Base-by-base conservation (phyloP, 2,329 filamentous ascomycete genomes). In the Paramyrothecium roridum region DNA sequence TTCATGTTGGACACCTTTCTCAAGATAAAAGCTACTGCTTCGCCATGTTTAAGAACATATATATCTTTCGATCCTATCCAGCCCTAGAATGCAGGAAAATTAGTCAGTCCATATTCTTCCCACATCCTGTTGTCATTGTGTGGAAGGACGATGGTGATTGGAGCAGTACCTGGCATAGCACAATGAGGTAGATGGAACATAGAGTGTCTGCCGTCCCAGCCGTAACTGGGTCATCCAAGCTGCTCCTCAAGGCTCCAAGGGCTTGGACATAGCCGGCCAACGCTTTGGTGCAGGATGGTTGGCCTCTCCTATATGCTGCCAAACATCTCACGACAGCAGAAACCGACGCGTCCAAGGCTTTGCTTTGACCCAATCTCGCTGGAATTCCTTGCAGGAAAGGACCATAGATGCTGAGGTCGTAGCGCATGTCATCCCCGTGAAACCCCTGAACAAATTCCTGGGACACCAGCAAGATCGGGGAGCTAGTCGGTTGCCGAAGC, bases 351-450 rank as follows among this genome's bases (percentile, higher is more conserved):
- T 80, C 78, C 1, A 82, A 66, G 1, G 78, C 77, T 49, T 70
- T 67, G 48, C 77, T 81, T 12, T 57, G 65, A 1, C 78, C 80
- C 1, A 82, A 59, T 0, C 77, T 73, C 37, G 62, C 61, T 0
- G 80, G 80, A 1, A 82, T 63, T 17, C 77, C 68, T 2, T 66
- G 64, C 13, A 82, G 61, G 57, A 77, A 81, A 1, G 63, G 59
- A 1, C 79, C 80, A 56, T 78, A 82, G 16, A 75, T 76, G 46
- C 67, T 66, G 7, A 82, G 60, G 46, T 80, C 78, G 58, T 77
- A 81, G n/a, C 76, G 68, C n/a, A 78, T 65, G 49, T 81, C 76
- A 0, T 69, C 72, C 3, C 75, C 66, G 23, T 70, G 60, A 2
- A 78, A 68, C 50, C 63, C 63, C 51, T 56, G 70, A 50, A 63